A percentile compares a stretch with the other conserved stretches of the same genome.
phyloP scores from a whole-genome alignment of 2,329 filamentous ascomycete species.

The Bretziella fagacearum region DNA sequence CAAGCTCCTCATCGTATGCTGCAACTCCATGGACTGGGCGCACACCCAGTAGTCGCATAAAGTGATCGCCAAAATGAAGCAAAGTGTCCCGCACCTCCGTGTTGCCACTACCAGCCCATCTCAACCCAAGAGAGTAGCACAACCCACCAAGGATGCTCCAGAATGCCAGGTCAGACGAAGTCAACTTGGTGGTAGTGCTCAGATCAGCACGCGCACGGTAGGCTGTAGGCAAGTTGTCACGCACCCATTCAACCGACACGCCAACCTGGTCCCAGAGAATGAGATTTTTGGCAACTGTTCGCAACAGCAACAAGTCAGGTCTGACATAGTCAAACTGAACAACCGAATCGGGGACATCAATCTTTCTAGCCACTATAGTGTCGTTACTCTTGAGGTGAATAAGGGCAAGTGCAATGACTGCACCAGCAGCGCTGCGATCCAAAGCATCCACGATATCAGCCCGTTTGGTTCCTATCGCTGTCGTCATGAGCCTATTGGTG shows the following conservation, averaged over 20 bases:
- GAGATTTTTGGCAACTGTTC: conserved; percentile 75
- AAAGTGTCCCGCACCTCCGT: conserved; percentile 60
- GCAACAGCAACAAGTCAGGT: conserved; percentile 77
- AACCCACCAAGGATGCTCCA: conserved; percentile 84
- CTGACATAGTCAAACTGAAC: conserved; percentile 91
- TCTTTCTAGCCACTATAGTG: conserved; percentile 67
- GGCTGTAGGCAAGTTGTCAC: conserved; percentile 50
- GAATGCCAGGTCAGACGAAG: conserved; percentile 73
- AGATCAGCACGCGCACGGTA: conserved; percentile 46
- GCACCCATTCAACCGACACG: conserved; percentile 58
- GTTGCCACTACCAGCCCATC: conserved; percentile 58
- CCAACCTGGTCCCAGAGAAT: conserved; percentile 84
- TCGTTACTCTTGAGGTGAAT: conserved; percentile 98
- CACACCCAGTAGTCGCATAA: conserved; percentile 59
- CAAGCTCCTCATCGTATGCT: conserved; percentile 68
- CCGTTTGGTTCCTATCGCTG: conserved; percentile 78
- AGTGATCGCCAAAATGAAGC: conserved; percentile 69
- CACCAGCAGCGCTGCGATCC: conserved; percentile 84
- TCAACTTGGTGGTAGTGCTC: conserved; percentile 31
- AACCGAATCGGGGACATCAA: conserved; percentile 79
- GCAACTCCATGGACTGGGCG: conserved; percentile 17
- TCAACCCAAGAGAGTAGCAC: conserved; percentile 61
- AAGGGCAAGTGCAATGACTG: conserved; percentile 72
- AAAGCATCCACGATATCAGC: conserved; percentile 85
- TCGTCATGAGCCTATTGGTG: conserved; percentile 67